Evolutionary conservation across 2,329 filamentous ascomycete species (phyloP).

Genomic region (Parastagonospora nodorum): DNA sequence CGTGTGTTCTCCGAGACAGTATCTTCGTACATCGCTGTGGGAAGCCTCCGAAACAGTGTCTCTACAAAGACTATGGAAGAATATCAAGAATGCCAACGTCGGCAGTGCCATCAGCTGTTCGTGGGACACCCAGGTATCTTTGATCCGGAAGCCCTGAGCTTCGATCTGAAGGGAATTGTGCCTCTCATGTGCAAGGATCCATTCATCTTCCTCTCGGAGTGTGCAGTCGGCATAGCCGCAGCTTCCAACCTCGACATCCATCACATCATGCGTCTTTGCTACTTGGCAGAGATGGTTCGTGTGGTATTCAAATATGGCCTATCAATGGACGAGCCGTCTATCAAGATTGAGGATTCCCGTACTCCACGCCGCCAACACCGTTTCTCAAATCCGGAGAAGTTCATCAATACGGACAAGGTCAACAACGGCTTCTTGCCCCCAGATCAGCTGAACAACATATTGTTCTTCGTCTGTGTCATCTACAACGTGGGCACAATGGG

Average conservation of each 20-base stretch:
- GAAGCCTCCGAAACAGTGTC: slow-evolving; percentile 66
- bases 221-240: slow-evolving; percentile 70
- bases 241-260: slow-evolving; percentile 74
- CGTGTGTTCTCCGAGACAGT: slow-evolving; percentile 88
- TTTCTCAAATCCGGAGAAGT: slow-evolving; percentile 22
- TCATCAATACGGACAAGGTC: slow-evolving; percentile 34
- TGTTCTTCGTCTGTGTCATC: slow-evolving; percentile 40
- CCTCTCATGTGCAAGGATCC: slow-evolving; percentile 71
- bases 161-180: slow-evolving; percentile 50
- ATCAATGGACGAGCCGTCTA: slow-evolving; percentile 11
- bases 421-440: slow-evolving; percentile 21
- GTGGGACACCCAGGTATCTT: slow-evolving; percentile 56
- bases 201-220: slow-evolving; percentile 82
- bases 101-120: slow-evolving; percentile 79
- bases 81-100: slow-evolving; percentile 69
- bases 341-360: slow-evolving; percentile 1
- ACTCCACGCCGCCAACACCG: slow-evolving; percentile 2
- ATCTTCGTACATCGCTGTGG: slow-evolving; percentile 80
- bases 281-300: slow-evolving; percentile 88
- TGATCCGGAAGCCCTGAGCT: slow-evolving; percentile 39
- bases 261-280: slow-evolving; percentile 83
- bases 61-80: slow-evolving; percentile 69
- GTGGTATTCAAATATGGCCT: slow-evolving; percentile 64
- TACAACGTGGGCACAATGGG: slow-evolving; percentile 33
- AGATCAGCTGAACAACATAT: slow-evolving; percentile 38